These are phyloP conservation scores for Mycena rosella DNA, from an alignment of 768 basidiomycete genomes.

Conservation along the genomic window DNA sequence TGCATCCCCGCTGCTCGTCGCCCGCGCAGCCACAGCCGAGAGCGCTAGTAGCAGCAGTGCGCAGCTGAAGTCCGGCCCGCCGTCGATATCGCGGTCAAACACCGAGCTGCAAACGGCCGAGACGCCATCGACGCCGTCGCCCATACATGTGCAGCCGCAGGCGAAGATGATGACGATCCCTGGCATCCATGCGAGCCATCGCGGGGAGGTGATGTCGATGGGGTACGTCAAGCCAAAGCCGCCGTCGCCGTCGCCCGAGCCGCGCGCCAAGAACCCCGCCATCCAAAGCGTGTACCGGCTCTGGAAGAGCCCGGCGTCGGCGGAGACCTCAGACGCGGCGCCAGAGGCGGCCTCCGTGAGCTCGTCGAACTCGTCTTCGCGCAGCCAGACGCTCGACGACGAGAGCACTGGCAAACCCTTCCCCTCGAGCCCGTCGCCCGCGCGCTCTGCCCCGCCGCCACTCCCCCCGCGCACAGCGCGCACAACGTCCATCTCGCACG, in stretches of 20 bases:
- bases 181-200: slow-evolving; percentile 87
- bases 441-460: slow-evolving; percentile 51
- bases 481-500: slow-evolving; percentile 43
- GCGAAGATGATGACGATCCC: slow-evolving; percentile 89
- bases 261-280: slow-evolving; percentile 62
- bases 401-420: slow-evolving; percentile 35
- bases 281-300: slow-evolving; percentile 81
- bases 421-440: slow-evolving; percentile 23
- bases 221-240: slow-evolving; percentile 74
- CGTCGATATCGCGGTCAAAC: slow-evolving; percentile 15
- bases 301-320: slow-evolving; percentile 69
- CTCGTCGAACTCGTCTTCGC: slow-evolving; percentile 31
- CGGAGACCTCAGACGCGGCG: slow-evolving; percentile 18
- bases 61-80: background rate
- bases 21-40: slow-evolving; percentile 24
- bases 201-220: slow-evolving; percentile 89
- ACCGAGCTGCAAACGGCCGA: slow-evolving; percentile 26
- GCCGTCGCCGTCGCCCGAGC: slow-evolving; percentile 46
- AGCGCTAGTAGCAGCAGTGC: background rate
- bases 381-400: slow-evolving; percentile 11
- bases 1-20: slow-evolving; percentile 16
- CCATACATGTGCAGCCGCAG: slow-evolving; percentile 83
- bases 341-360: slow-evolving; percentile 20
- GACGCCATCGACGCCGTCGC: slow-evolving; percentile 50
- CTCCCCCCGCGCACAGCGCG: slow-evolving; percentile 60